A percentile compares a stretch with the other conserved stretches of the same genome.
Conservation (phyloP, 768 basidiomycete species). For the Auricularia heimuer region DNA sequence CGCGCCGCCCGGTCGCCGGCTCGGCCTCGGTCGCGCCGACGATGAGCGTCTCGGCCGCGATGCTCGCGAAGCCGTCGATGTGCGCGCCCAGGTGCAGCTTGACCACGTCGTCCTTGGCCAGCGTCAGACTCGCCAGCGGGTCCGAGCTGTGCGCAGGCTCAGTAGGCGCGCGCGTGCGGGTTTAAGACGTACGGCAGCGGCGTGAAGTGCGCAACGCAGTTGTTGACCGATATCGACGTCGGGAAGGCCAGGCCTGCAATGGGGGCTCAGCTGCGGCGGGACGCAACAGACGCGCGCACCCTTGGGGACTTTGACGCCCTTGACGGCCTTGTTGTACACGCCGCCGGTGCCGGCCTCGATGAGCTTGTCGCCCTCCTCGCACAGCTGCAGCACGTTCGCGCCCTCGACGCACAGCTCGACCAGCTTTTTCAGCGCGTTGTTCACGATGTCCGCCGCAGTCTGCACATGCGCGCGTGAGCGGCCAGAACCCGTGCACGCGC, state of each 20-base stretch:
- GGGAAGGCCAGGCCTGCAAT: slow-evolving; percentile 82
- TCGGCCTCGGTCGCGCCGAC: slow-evolving; percentile 64
- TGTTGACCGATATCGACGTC: slow-evolving; percentile 89
- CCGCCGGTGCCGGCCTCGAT: slow-evolving; percentile 75
- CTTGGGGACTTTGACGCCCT: slow-evolving; percentile 80
- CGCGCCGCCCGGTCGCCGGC: slow-evolving; percentile 76
- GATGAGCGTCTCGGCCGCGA: slow-evolving; percentile 88
- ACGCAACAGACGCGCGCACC: slow-evolving; percentile 38
- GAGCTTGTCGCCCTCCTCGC: slow-evolving; percentile 87
- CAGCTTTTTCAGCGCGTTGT: slow-evolving; percentile 76
- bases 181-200: slow-evolving; percentile 68
- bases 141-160: slow-evolving; percentile 47
- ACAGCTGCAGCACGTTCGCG: slow-evolving; percentile 82
- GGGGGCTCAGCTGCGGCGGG: not conserved
- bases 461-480: slow-evolving; percentile 20
- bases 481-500: slow-evolving; percentile 12
- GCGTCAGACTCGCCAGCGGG: slow-evolving; percentile 51
- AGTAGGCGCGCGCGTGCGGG: too few relatives aligned
- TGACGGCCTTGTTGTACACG: slow-evolving; percentile 85
- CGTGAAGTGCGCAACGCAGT: slow-evolving; percentile 90
- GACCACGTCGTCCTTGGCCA: slow-evolving; percentile 84
- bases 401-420: slow-evolving; percentile 68
- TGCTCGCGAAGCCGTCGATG: slow-evolving; percentile 92
- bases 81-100: slow-evolving; percentile 96
- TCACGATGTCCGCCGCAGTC: slow-evolving; percentile 87